Percentiles rank a stretch among this genome's conserved stretches.
phyloP scores from a whole-genome alignment of 768 basidiomycete genomes.

The Lanmaoa rubissima region DNA sequence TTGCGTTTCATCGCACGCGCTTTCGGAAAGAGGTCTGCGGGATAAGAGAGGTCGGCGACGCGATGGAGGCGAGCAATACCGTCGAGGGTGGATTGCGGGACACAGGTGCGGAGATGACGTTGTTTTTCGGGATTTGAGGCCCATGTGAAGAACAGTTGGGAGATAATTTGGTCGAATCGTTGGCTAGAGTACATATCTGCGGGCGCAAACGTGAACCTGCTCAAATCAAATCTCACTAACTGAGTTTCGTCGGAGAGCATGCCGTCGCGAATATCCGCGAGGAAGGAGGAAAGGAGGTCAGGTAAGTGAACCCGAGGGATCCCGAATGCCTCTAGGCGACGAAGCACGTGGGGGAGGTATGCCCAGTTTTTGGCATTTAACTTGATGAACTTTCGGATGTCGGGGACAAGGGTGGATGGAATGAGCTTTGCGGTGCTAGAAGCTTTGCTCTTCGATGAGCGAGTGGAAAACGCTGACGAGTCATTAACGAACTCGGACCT shows the following conservation, averaged over 20 bases:
- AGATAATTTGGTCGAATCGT: constrained; percentile 48
- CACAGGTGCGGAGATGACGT: constrained; percentile 21
- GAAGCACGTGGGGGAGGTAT: constrained; percentile 24
- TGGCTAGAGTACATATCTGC: constrained; percentile 25
- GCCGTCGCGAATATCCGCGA: constrained; percentile 38
- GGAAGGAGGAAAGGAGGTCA: constrained; percentile 44
- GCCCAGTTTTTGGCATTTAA: constrained; percentile 42
- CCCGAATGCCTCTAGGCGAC: constrained; percentile 49
- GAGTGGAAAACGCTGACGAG: background rate
- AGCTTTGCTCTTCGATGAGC: background rate
- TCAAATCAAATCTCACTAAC: constrained; percentile 34
- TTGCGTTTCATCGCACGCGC: constrained; percentile 68
- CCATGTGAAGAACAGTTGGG: constrained; percentile 58
- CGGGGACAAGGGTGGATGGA: background rate
- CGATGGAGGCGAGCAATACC: constrained; percentile 39
- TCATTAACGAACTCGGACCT: background rate
- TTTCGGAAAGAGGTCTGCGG: constrained; percentile 44
- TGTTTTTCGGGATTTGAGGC: constrained; percentile 37
- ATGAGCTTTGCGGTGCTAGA: background rate
- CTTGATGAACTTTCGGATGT: constrained; percentile 33
- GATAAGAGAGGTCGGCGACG: constrained; percentile 43
- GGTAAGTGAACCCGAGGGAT: constrained; percentile 39
- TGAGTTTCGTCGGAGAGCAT: constrained; percentile 16
- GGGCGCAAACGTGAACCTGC: constrained; percentile 41
- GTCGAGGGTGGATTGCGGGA: constrained; percentile 36